These are phyloP conservation scores for Plasmodium gonderi DNA, from an alignment of 169 alveolate species.

Conservation along the genomic window DNA sequence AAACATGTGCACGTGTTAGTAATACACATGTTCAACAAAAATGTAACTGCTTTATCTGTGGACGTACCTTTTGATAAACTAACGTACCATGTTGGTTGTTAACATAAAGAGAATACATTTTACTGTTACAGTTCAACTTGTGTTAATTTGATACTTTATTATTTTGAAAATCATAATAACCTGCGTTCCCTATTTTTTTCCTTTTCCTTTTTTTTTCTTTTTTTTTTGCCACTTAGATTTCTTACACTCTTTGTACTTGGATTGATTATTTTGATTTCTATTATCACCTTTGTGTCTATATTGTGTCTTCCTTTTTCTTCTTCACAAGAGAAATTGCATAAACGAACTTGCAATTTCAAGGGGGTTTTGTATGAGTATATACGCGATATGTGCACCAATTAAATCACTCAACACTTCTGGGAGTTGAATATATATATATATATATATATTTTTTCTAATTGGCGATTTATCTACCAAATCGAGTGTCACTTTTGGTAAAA, in stretches of 20 bases:
- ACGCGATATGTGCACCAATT: no score
- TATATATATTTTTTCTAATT: background rate
- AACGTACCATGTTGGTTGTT: constrained; percentile 94
- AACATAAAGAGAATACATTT: constrained; percentile 89
- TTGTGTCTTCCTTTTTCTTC: no score
- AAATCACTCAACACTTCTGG: no score
- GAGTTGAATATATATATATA: background rate
- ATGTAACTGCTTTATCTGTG: background rate
- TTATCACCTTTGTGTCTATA: no score
- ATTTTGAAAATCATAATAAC: background rate
- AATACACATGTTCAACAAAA: no score
- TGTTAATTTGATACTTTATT: background rate
- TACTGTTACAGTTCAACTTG: constrained; percentile 7
- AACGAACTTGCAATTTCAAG: no score
- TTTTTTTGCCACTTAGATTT: no score
- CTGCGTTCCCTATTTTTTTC: background rate
- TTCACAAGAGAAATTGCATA: no score
- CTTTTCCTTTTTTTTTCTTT: background rate
- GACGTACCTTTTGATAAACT: constrained; percentile 91
- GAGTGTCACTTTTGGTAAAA: background rate
- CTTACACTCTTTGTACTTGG: no score
- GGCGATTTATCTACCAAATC: constrained; percentile 1
- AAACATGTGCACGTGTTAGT: no score
- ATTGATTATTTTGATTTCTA: no score
- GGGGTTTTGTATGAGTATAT: no score